Conservation (phyloP, 495 filamentous ascomycete species). For the Aspergillus bertholletiae region DNA sequence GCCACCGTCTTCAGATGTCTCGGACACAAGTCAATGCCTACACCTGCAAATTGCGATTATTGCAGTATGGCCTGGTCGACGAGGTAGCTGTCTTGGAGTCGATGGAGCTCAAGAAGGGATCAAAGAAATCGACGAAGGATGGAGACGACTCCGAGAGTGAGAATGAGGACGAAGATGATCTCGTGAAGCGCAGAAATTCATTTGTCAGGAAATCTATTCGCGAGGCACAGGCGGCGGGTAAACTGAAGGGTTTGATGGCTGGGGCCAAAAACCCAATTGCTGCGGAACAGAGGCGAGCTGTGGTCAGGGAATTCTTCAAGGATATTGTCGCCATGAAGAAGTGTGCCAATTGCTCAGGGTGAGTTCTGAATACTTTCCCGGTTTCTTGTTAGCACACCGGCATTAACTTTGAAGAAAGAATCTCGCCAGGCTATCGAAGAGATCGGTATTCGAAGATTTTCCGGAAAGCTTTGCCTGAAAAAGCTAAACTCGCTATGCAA, state of each 20-base stretch:
- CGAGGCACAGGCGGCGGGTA: constrained; percentile 42
- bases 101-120: constrained; percentile 35
- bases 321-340: constrained; percentile 59
- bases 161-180: constrained; percentile 55
- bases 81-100: constrained; percentile 67
- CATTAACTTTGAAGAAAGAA: constrained; percentile 37
- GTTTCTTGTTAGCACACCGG: constrained; percentile 11
- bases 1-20: constrained; percentile 73
- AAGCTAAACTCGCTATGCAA: constrained; percentile 69
- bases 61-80: constrained; percentile 78
- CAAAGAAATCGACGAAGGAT: constrained; percentile 28
- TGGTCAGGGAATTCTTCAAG: constrained; percentile 78
- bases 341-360: constrained; percentile 73
- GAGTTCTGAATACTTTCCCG: constrained; percentile 20
- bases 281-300: constrained; percentile 63
- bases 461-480: constrained; percentile 67
- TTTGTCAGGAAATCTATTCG: constrained; percentile 68
- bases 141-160: constrained; percentile 50
- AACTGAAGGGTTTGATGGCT: constrained; percentile 49
- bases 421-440: constrained; percentile 77
- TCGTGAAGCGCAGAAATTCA: constrained; percentile 62
- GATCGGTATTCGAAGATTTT: constrained; percentile 92
- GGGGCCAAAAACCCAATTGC: constrained; percentile 77
- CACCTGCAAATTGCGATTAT: constrained; percentile 78
- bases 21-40: constrained; percentile 70